phyloP scores from a whole-genome alignment of 1,284 basidiomycete genomes.

The Gomphus sp. region DNA sequence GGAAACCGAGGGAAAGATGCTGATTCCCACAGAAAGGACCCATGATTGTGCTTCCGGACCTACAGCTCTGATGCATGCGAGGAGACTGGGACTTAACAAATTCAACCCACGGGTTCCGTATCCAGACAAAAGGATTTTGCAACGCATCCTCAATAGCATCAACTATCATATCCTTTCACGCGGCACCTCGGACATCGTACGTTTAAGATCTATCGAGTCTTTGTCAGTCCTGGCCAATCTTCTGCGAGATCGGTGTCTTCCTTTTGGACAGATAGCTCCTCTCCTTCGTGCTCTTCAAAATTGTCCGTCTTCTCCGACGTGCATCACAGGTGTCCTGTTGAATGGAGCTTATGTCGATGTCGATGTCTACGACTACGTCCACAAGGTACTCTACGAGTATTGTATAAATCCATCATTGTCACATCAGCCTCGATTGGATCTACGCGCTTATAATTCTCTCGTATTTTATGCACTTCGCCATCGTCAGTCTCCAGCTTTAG shows the following conservation, averaged over 20 bases:
- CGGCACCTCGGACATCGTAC: neutral
- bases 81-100: neutral
- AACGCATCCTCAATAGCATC: constrained; percentile 5
- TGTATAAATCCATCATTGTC: constrained; percentile 23
- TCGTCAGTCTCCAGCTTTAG: constrained; percentile 40
- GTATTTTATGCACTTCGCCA: constrained; percentile 57
- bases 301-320: constrained; percentile 1
- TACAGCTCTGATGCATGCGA: neutral
- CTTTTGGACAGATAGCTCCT: constrained; percentile 2
- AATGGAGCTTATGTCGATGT: constrained; percentile 23
- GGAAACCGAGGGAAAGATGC: neutral
- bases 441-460: constrained; percentile 49
- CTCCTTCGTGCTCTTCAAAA: constrained; percentile 6
- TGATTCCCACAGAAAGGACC: neutral
- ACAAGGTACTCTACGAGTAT: constrained; percentile 42
- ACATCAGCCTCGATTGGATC: constrained; percentile 23
- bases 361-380: constrained; percentile 48
- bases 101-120: neutral
- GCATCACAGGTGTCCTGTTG: constrained; percentile 18
- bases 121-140: neutral
- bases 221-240: constrained; percentile 4
- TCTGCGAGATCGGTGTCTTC: constrained; percentile 1
- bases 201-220: constrained; percentile 2
- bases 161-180: neutral
- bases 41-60: neutral